Percentiles rank a stretch among this genome's conserved stretches.
Conservation (phyloP, 495 filamentous ascomycete genomes). For the Cercophora sp. region DNA sequence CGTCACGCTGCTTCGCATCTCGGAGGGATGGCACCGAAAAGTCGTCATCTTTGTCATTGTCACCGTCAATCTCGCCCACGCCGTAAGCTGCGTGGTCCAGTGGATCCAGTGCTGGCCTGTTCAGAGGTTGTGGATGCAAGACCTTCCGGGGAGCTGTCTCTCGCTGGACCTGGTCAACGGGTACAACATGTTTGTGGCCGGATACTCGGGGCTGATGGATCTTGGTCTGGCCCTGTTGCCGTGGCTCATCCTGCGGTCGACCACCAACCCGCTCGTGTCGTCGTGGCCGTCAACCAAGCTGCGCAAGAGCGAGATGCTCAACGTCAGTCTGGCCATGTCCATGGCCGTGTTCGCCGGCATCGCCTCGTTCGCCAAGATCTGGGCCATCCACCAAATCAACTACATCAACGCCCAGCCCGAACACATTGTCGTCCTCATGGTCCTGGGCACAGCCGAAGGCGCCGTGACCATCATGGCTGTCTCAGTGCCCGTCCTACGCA, state of each 20-base stretch:
- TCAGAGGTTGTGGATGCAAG: constrained; percentile 19
- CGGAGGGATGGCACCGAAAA: constrained; percentile 8
- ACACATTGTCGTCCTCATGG: constrained; percentile 6
- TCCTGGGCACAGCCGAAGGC: constrained; percentile 18
- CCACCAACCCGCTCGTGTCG: not conserved
- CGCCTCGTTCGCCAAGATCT: constrained; percentile 13
- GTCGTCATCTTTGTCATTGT: constrained; percentile 24
- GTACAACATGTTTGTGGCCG: constrained; percentile 17
- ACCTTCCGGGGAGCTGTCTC: not conserved
- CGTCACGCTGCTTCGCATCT: constrained; percentile 26
- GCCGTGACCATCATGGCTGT: constrained; percentile 18
- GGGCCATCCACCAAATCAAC: not conserved
- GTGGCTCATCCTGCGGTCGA: constrained; percentile 28
- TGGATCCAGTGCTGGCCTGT: constrained; percentile 28
- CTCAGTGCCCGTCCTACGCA: constrained; percentile 13
- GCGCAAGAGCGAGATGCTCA: constrained; percentile 27
- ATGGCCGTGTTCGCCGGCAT: constrained; percentile 24
- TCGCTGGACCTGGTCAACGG: not conserved
- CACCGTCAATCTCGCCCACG: constrained; percentile 24
- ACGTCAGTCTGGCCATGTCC: constrained; percentile 29
- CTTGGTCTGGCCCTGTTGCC: constrained; percentile 28
- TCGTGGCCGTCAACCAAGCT: constrained; percentile 2
- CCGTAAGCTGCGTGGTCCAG: constrained; percentile 17
- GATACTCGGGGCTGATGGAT: constrained; percentile 29
- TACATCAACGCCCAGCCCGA: not conserved